Conservation (phyloP, 805 yeast species). For the Jamesozyma spencerorum region DNA sequence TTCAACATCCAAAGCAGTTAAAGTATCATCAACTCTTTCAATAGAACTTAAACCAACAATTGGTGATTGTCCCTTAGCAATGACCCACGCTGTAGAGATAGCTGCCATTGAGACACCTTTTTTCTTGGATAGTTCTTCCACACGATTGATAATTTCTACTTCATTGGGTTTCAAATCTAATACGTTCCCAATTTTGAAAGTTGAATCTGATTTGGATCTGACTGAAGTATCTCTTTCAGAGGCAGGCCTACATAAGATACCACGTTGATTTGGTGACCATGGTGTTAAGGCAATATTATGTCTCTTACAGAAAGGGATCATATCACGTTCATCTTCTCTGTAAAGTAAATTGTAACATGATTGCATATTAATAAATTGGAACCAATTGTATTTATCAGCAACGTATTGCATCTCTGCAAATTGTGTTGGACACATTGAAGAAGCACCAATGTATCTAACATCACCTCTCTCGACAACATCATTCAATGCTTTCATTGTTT, state of each 20-base stretch:
- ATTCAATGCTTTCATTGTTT: slow-evolving; percentile 44
- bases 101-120: slow-evolving; percentile 43
- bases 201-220: slow-evolving; percentile 8
- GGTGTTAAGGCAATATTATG: slow-evolving; percentile 52
- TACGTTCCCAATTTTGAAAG: slow-evolving; percentile 36
- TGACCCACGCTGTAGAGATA: slow-evolving; percentile 45
- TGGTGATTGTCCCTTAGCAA: slow-evolving; percentile 43
- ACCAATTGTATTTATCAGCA: slow-evolving; percentile 35
- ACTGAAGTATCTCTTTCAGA: slow-evolving; percentile 5
- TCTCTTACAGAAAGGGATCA: slow-evolving; percentile 44
- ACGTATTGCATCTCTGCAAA: slow-evolving; percentile 42
- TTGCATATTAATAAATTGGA: slow-evolving; percentile 46
- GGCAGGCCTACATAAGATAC: slow-evolving; percentile 43
- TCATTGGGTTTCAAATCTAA: slow-evolving; percentile 14
- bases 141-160: slow-evolving; percentile 36
- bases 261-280: slow-evolving; percentile 52
- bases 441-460: no score
- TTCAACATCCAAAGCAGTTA: slow-evolving; percentile 34
- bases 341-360: no score
- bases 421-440: slow-evolving; percentile 45
- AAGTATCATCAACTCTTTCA: no score
- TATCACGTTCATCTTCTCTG: slow-evolving; percentile 57
- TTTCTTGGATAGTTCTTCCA: slow-evolving; percentile 46
- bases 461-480: no score
- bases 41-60: slow-evolving; percentile 45